Percentiles rank a stretch among this genome's conserved stretches.
These are phyloP conservation scores for Melastoma candidum DNA, from an alignment of 441 rosid species.

Conservation along the genomic window DNA sequence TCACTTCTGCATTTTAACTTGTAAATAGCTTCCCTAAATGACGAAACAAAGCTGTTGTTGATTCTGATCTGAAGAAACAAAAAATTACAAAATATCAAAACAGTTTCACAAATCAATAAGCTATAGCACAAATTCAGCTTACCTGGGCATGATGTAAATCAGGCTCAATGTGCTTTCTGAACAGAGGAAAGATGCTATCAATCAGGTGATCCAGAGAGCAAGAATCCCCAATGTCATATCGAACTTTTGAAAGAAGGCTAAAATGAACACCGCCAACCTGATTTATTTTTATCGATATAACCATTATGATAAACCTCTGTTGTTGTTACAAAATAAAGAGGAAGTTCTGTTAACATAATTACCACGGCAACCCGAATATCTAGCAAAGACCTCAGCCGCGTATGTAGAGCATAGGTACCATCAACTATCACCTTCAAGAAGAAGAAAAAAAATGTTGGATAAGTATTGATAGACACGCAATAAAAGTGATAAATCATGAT, in stretches of 20 bases:
- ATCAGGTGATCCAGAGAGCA: conserved; percentile 91
- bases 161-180: conserved; percentile 96
- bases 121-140: conserved; percentile 18
- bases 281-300: conserved; percentile 16
- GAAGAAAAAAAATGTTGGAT: conserved; percentile 14
- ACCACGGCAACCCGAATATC: conserved; percentile 99
- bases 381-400: conserved; percentile 88
- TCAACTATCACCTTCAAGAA: conserved; percentile 76
- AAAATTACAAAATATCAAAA: conserved; percentile 4
- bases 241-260: conserved; percentile 96
- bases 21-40: conserved; percentile 97
- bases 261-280: conserved; percentile 99
- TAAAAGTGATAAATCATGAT: conserved; percentile 7
- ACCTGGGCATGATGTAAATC: conserved; percentile 99
- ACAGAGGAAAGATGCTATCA: conserved; percentile 96
- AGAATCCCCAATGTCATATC: conserved; percentile 90
- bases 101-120: too few relatives aligned
- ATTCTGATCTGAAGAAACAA: conserved; percentile 82
- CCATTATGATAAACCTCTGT: conserved; percentile 8
- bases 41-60: conserved; percentile 94
- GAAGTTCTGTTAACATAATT: conserved; percentile 14
- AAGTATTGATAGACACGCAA: conserved; percentile 4
- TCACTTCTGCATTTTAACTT: conserved; percentile 94
- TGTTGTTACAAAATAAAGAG: background rate
- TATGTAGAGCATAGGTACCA: conserved; percentile 92